Percentiles rank a stretch among this genome's conserved stretches.
Conservation (phyloP, 2,329 filamentous ascomycete genomes). For the Cordyceps militaris region DNA sequence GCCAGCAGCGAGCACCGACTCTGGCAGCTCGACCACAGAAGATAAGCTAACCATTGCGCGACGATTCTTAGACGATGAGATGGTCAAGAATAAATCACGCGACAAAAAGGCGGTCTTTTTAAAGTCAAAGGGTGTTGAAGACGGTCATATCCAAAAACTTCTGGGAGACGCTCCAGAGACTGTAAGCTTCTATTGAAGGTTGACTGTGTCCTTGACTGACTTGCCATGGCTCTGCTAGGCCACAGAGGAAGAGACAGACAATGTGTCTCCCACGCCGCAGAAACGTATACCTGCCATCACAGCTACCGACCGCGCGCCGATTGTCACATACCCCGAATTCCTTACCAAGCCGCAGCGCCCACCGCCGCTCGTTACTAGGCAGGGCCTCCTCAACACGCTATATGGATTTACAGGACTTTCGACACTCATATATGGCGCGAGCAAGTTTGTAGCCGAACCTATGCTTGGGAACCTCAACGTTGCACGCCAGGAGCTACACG, state of each 20-base stretch:
- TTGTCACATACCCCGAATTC: slow-evolving; percentile 66
- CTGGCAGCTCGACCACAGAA: slow-evolving; percentile 17
- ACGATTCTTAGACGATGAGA: slow-evolving; percentile 68
- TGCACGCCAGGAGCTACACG: slow-evolving; percentile 47
- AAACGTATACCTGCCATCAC: slow-evolving; percentile 18
- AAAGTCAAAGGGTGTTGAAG: slow-evolving; percentile 64
- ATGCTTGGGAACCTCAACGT: slow-evolving; percentile 48
- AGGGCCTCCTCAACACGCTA: slow-evolving; percentile 51
- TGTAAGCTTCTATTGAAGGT: neutral
- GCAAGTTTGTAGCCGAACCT: slow-evolving; percentile 60
- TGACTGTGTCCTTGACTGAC: neutral
- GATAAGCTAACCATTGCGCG: slow-evolving; percentile 55
- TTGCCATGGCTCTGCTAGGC: neutral
- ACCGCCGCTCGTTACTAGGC: slow-evolving; percentile 55
- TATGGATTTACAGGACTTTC: slow-evolving; percentile 51
- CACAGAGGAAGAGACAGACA: neutral
- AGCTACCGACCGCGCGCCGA: slow-evolving; percentile 44
- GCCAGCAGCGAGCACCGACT: neutral
- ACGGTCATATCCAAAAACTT: slow-evolving; percentile 61
- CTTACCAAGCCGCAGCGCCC: slow-evolving; percentile 49
- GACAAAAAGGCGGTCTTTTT: slow-evolving; percentile 74
- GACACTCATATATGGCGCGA: slow-evolving; percentile 62
- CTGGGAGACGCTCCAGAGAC: slow-evolving; percentile 32
- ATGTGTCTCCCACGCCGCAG: slow-evolving; percentile 20
- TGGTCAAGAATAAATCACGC: slow-evolving; percentile 59